Evolutionary conservation across 2,329 filamentous ascomycete species (phyloP).

Genomic region (Atkinsonella hypoxylon): DNA sequence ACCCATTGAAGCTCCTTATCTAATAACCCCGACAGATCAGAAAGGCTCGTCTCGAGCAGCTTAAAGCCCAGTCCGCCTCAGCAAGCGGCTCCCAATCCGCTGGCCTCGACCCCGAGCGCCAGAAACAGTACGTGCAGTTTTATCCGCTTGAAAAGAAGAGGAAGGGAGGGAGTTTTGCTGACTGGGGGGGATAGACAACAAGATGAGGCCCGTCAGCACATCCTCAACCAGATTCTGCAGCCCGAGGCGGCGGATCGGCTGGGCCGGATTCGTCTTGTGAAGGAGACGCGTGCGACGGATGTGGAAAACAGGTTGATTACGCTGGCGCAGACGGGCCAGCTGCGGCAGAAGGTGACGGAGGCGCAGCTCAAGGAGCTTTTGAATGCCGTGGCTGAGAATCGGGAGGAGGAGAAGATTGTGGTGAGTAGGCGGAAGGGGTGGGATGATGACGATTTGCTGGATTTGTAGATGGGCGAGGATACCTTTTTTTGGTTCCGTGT

Average conservation of each 20-base stretch:
- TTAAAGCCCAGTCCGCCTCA: slow-evolving; percentile 59
- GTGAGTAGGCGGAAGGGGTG: slow-evolving; percentile 72
- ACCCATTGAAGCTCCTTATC: neutral
- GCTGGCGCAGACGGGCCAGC: slow-evolving; percentile 78
- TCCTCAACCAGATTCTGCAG: slow-evolving; percentile 86
- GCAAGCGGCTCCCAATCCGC: slow-evolving; percentile 25
- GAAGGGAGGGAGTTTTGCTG: no score
- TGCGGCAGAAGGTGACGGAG: slow-evolving; percentile 80
- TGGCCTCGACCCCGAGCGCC: slow-evolving; percentile 45
- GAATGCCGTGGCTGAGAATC: slow-evolving; percentile 68
- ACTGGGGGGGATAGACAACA: slow-evolving; percentile 27
- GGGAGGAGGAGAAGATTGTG: slow-evolving; percentile 74
- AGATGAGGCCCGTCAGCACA: slow-evolving; percentile 59
- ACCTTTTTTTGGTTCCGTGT: neutral
- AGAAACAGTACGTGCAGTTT: slow-evolving; percentile 33
- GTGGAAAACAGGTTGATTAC: slow-evolving; percentile 89
- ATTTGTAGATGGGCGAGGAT: slow-evolving; percentile 30
- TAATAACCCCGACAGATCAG: slow-evolving; percentile 51
- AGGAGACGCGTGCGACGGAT: slow-evolving; percentile 78
- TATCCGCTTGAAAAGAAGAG: no score
- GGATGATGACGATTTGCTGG: slow-evolving; percentile 69
- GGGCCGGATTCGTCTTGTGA: slow-evolving; percentile 88
- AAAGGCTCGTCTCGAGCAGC: slow-evolving; percentile 83
- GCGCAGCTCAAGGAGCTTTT: slow-evolving; percentile 87
- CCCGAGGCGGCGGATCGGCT: slow-evolving; percentile 89